These are phyloP conservation scores for Colletotrichum navitas DNA, from an alignment of 2,329 filamentous ascomycete species.

Conservation along the genomic window DNA sequence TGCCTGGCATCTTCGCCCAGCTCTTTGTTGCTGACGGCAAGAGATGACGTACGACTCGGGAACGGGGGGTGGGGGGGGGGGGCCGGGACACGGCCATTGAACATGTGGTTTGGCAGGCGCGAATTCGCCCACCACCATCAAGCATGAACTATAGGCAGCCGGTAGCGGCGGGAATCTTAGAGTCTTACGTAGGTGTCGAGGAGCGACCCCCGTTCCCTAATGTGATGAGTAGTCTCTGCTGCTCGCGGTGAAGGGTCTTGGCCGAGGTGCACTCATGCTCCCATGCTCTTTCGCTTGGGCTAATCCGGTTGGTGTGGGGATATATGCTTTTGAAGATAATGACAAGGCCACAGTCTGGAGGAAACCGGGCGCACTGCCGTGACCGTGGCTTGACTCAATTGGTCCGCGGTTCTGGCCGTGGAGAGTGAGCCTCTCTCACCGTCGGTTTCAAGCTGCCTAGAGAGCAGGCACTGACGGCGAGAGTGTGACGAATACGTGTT, in stretches of 20 bases:
- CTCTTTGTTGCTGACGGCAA: slow-evolving; percentile 30
- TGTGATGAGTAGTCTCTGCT: slow-evolving; percentile 16
- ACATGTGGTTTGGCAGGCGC: slow-evolving; percentile 32
- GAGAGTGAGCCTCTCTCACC: slow-evolving; percentile 29
- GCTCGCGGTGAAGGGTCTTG: slow-evolving; percentile 27
- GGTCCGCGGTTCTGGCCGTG: slow-evolving; percentile 17
- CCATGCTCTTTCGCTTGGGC: slow-evolving; percentile 35
- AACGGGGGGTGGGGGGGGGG: slow-evolving; percentile 23
- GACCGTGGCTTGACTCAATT: slow-evolving; percentile 27
- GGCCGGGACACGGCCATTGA: slow-evolving; percentile 10
- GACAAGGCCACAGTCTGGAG: slow-evolving; percentile 19
- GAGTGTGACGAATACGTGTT: slow-evolving; percentile 34
- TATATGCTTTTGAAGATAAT: slow-evolving; percentile 34
- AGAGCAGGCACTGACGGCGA: slow-evolving; percentile 17
- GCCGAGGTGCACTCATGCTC: slow-evolving; percentile 37
- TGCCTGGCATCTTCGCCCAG: slow-evolving; percentile 32
- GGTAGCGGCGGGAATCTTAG: slow-evolving; percentile 33
- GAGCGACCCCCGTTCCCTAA: slow-evolving; percentile 31
- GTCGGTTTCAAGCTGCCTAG: slow-evolving; percentile 38
- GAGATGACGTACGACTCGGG: slow-evolving; percentile 40
- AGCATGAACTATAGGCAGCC: slow-evolving; percentile 33
- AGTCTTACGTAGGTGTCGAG: slow-evolving; percentile 29
- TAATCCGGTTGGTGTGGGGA: slow-evolving; percentile 40
- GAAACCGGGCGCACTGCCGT: slow-evolving; percentile 16
- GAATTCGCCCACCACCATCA: slow-evolving; percentile 29